Evolutionary conservation across 1,284 basidiomycete species (phyloP), one percentile per base, ranked within the genome.

Genomic region (Laetiporus sulphureus): DNA sequence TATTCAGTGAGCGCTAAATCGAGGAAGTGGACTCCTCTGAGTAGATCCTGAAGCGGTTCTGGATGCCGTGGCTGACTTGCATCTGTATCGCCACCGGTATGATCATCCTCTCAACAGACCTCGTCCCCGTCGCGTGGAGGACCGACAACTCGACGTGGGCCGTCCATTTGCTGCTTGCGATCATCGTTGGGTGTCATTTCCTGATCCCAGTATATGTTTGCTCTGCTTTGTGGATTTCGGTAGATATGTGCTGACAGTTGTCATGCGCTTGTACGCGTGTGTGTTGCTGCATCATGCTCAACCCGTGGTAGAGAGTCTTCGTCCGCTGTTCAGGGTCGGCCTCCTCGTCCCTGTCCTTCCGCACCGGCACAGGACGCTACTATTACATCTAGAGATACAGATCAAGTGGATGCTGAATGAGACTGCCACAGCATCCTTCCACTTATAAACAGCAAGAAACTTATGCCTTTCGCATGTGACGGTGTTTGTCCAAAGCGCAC

Each of bases 11-110:
- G 61, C 59, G 20, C 66, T 66, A 39, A 69, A 62, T 58, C 51
- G 72, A 73, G 56, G 70, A 71, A 40, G 72, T 74, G 46, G 67
- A 73, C 51, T 64, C 67, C 39, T 71, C 69, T 42, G 77, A 77
- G 5, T 63, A 68, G 48, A 77, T 77, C 48, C 56, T 67, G 54
- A 71, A 71, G 53, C 60, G 70, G 20, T 75, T 73, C 66, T 73
- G 69, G 61, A 64, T 68, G 53, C 56, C 67, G 42, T 55, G 75
- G 33, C 42, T 64, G n/a, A 50, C 72, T n/a, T 68, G 66, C 35
- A 45, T 59, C 40, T 31, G 65, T 38, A 44, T 69, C 40, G 44
- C 79, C 44, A 69, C 60, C 5, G 63, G 59, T 34, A 64, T 76
- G 32, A 44, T 66, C 32, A 40, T 75, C 27, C 56, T 69, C 32